Conservation (phyloP, 176 grass and related monocot species). For the Saccharum spontaneum region DNA sequence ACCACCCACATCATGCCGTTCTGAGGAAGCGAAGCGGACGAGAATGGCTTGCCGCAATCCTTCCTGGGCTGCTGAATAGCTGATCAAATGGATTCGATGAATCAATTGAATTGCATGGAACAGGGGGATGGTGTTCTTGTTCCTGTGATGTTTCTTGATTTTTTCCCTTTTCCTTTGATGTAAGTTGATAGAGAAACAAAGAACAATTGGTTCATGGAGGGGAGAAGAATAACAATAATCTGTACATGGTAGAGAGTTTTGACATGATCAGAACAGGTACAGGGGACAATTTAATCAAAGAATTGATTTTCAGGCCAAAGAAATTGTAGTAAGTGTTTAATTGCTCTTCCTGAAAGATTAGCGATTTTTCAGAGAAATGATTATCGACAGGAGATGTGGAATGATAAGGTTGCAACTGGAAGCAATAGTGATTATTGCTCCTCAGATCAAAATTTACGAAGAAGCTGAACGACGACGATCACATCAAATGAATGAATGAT, state of each 20-base stretch:
- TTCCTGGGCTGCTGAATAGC: neutral
- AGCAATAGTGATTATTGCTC: neutral
- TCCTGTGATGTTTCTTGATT: neutral
- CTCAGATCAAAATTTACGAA: neutral
- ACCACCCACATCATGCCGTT: slow-evolving; percentile 96
- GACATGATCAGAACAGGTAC: slow-evolving; percentile 16
- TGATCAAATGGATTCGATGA: neutral
- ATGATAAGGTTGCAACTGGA: neutral
- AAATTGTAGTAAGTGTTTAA: neutral
- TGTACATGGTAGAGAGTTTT: slow-evolving; percentile 43
- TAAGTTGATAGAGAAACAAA: slow-evolving; percentile 43
- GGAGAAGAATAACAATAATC: neutral
- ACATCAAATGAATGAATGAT: neutral
- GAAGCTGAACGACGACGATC: neutral
- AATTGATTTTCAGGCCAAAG: neutral
- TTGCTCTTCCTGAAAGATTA: neutral
- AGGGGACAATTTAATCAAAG: neutral
- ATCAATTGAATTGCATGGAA: slow-evolving; percentile 1
- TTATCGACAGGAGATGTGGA: neutral
- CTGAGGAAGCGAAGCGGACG: slow-evolving; percentile 31
- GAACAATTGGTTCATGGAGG: slow-evolving; percentile 29
- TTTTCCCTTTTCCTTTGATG: neutral
- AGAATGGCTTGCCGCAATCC: neutral
- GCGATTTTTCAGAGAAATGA: neutral
- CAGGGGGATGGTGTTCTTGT: slow-evolving; percentile 15